Base-by-base conservation (phyloP, 768 basidiomycete species). In the Trichaptum fuscoviolaceum region DNA sequence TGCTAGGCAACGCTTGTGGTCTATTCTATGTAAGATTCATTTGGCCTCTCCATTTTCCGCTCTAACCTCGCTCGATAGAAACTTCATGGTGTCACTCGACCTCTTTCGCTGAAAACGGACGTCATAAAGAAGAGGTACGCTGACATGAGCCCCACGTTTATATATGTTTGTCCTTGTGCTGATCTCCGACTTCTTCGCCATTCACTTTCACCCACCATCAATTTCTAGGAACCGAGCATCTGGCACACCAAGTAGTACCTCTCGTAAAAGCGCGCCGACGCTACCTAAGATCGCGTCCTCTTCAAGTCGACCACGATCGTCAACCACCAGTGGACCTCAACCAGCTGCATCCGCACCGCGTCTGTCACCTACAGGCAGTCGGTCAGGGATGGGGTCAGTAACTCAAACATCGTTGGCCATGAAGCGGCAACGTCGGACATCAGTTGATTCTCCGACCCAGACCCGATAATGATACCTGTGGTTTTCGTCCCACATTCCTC, bases 101-200 rank as follows among this genome's bases (percentile, higher is more conserved):
- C 96, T 8, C 80, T 96, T 69, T 96, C 95, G 52, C 84, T 99
- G 68, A 97, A 97, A 84, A 98, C 96, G 58, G 94, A 98, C 75
- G 91, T 96, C 60, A 97, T 96, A 78, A 97, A 98, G 88, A 98
- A 97, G 81, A 83, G 93, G 93, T 93, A 71, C 25, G 79, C 23
- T 23, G 3, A 7, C 15, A 25, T 26, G 58, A 25, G 30, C 25
- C 25, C 24, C 35, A 24, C 35, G 15, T 10, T 63, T 15, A 27
- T 10, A 35, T 15, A 27, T 63, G 35, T 58, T 52, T 30, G 18
- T 25, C 15, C 24, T 65, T 35, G 65, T 15, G 73, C 73, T 9
- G 17, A n/a, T 63, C 65, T 63, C 65, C 52, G 34, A 58, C 35
- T 58, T 62, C 17, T 36, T 52, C 42, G 42, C 20, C 42, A 52